These are phyloP conservation scores for Pyracantha coccinea DNA, from an alignment of 331 rosid genomes.

Conservation along the genomic window DNA sequence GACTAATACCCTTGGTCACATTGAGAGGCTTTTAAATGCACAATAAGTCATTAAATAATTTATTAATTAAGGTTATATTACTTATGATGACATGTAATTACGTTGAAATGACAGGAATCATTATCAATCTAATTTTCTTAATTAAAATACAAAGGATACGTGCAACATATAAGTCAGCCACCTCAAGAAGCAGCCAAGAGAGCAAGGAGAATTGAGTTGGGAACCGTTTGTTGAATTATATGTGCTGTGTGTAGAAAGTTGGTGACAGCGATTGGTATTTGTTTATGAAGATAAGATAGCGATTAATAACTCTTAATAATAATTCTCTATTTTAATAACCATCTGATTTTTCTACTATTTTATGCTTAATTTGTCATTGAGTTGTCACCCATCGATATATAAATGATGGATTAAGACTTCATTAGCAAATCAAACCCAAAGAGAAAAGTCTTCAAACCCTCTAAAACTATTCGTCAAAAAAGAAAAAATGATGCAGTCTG, in stretches of 20 bases:
- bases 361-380: not conserved
- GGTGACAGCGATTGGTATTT: slow-evolving; percentile 11
- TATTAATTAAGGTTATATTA: slow-evolving; percentile 4
- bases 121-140: slow-evolving; percentile 6
- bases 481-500: slow-evolving; percentile 27
- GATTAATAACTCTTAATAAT: slow-evolving; percentile 5
- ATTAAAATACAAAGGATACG: slow-evolving; percentile 5
- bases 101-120: slow-evolving; percentile 32
- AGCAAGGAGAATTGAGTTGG: slow-evolving; percentile 18
- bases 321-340: not conserved
- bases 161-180: slow-evolving; percentile 6
- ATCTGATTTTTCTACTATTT: not conserved
- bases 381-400: not conserved
- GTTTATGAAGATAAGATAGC: slow-evolving; percentile 2
- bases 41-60: not conserved
- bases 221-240: slow-evolving; percentile 19
- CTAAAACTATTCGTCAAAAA: not conserved
- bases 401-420: not conserved
- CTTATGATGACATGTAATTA: slow-evolving; percentile 26
- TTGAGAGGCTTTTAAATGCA: not conserved
- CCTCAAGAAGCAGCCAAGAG: slow-evolving; percentile 26
- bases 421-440: not conserved
- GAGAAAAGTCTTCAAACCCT: not conserved
- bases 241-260: not conserved
- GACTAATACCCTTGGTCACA: not conserved